Conservation (phyloP, 352 stramenopile species). For the Hyaloperonospora brassicae region DNA sequence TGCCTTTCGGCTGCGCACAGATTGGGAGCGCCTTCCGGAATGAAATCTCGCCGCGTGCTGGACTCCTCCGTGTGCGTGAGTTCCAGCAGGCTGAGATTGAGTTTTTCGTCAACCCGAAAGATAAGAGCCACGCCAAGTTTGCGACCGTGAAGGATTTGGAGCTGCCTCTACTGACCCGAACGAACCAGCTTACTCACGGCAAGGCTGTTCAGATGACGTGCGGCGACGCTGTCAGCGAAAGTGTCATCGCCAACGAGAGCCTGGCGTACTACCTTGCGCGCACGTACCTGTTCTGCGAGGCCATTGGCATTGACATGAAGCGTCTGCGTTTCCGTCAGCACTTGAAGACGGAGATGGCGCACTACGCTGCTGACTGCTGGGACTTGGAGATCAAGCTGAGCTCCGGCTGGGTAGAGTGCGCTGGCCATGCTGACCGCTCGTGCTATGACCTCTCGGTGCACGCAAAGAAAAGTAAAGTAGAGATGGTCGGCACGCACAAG, state of each 20-base stretch:
- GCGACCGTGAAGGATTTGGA: conserved; percentile 61
- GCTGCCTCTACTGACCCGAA: conserved; percentile 89
- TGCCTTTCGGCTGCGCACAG: conserved; percentile 78
- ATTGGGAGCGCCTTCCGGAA: conserved; percentile 89
- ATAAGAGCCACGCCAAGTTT: conserved; percentile 98
- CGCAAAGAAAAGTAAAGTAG: conserved; percentile 81
- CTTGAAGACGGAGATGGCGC: conserved; percentile 98
- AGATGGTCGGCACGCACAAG: conserved; percentile 85
- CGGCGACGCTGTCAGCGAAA: conserved; percentile 85
- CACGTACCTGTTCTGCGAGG: conserved; percentile 94
- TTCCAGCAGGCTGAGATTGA: conserved; percentile 99
- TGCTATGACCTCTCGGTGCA: conserved; percentile 96
- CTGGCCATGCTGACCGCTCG: conserved; percentile 96
- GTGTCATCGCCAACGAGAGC: conserved; percentile 97
- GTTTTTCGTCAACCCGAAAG: conserved; percentile 97
- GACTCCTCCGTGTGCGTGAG: conserved; percentile 96
- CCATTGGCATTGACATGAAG: conserved; percentile 90
- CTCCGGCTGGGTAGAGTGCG: conserved; percentile 98
- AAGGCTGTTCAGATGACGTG: conserved; percentile 92
- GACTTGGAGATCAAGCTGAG: conserved; percentile 98
- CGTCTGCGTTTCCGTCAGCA: conserved; percentile 98
- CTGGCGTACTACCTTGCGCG: conserved; percentile 98
- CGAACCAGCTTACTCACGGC: conserved; percentile 94
- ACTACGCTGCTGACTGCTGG: conserved; percentile 99
- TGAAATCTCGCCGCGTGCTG: conserved; percentile 95